Conservation (phyloP, 2,329 filamentous ascomycete species). For the Penicillium sp. region DNA sequence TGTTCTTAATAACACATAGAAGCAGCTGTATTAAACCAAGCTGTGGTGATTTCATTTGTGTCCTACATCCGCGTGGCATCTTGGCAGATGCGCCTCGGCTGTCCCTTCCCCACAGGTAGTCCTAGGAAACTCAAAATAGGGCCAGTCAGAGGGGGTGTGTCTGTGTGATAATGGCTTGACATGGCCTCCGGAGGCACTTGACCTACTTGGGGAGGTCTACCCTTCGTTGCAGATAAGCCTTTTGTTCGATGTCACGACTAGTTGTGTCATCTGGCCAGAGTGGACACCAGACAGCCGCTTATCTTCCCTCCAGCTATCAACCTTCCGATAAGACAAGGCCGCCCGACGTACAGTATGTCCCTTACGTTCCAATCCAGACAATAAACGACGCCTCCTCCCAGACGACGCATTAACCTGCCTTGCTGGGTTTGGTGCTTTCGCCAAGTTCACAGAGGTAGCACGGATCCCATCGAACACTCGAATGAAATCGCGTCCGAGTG, state of each 20-base stretch:
- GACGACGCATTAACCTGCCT: slow-evolving; percentile 30
- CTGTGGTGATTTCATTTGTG: slow-evolving; percentile 7
- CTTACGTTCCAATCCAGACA: not conserved
- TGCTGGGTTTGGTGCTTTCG: slow-evolving; percentile 23
- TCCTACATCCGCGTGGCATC: not conserved
- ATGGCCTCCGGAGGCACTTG: slow-evolving; percentile 2
- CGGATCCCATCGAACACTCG: slow-evolving; percentile 10
- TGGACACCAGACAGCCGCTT: not conserved
- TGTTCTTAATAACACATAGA: slow-evolving; percentile 42
- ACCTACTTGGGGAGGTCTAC: slow-evolving; percentile 29
- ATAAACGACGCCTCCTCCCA: slow-evolving; percentile 7
- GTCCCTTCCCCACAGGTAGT: not conserved
- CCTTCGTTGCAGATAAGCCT: slow-evolving; percentile 18
- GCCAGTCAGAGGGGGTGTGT: not conserved
- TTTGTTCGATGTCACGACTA: slow-evolving; percentile 10
- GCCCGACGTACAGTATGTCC: not conserved
- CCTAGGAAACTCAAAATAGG: not conserved
- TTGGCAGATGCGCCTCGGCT: not conserved
- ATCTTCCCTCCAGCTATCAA: slow-evolving; percentile 13
- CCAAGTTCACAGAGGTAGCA: slow-evolving; percentile 20
- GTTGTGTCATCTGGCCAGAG: slow-evolving; percentile 4
- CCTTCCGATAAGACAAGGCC: slow-evolving; percentile 9
- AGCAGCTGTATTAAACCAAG: slow-evolving; percentile 19
- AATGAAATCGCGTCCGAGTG: slow-evolving; percentile 10
- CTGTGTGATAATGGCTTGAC: not conserved